These are phyloP conservation scores for Chrysosporium queenslandicum DNA, from an alignment of 2,329 filamentous ascomycete species.

Conservation along the genomic window DNA sequence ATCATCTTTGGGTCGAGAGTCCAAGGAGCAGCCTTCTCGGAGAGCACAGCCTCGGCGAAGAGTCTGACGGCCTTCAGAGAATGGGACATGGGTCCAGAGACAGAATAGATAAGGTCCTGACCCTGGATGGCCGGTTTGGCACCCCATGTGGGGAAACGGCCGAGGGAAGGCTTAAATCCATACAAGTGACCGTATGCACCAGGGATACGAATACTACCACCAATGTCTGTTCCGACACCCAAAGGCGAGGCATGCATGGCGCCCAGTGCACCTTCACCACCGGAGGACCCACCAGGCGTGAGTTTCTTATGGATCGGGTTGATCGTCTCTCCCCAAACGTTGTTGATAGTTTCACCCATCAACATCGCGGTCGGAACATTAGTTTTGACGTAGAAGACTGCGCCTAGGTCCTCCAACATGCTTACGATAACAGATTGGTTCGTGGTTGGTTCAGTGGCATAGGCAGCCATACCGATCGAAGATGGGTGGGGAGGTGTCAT, in stretches of 20 bases:
- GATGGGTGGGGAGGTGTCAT: constrained; percentile 25
- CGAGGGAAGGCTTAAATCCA: constrained; percentile 46
- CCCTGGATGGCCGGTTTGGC: constrained; percentile 56
- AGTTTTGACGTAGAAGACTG: constrained; percentile 47
- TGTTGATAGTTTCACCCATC: constrained; percentile 50
- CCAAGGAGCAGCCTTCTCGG: constrained; percentile 48
- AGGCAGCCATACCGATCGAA: constrained; percentile 12
- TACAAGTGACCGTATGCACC: constrained; percentile 50
- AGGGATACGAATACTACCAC: constrained; percentile 50
- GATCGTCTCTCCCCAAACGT: constrained; percentile 49
- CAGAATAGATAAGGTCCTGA: constrained; percentile 52
- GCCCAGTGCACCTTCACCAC: constrained; percentile 49
- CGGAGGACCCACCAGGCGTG: constrained; percentile 48
- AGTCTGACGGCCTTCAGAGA: constrained; percentile 47
- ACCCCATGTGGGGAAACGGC: constrained; percentile 47
- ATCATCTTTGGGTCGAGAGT: constrained; percentile 54
- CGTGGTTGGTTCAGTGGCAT: constrained; percentile 41
- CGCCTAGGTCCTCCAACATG: constrained; percentile 45
- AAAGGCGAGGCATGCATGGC: constrained; percentile 44
- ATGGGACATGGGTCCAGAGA: constrained; percentile 53
- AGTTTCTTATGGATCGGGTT: constrained; percentile 50
- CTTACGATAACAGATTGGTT: constrained; percentile 41
- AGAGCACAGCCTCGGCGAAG: constrained; percentile 47
- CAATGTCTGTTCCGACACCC: constrained; percentile 47
- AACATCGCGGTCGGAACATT: constrained; percentile 31